These are phyloP conservation scores for Cucumis sativus DNA, from an alignment of 306 rosid species.

Conservation along the genomic window Cucumber_9930_V3 NC_026661.2:21462001-21462500, in stretches of 20 bases:
- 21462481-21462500: neutral
- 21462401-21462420: neutral
- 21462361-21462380: neutral
- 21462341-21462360: neutral
- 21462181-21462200: constrained; percentile 44
- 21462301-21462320: neutral
- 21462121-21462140: neutral
- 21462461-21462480: neutral
- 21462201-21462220: constrained; percentile 27
- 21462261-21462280: constrained; percentile 19
- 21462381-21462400: neutral
- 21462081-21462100: neutral
- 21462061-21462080: neutral
- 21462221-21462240: constrained; percentile 30
- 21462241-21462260: constrained; percentile 32
- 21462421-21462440: neutral
- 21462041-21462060: neutral
- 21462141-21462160: neutral
- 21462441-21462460: neutral
- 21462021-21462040: neutral
- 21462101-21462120: too few relatives aligned
- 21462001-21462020: neutral
- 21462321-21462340: neutral
- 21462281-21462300: constrained; percentile 2
- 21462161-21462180: constrained; percentile 12